Evolutionary conservation across 163 green algal genomes (phyloP), one percentile per base, ranked within the genome.

Genomic region (Chlorella variabilis): DNA sequence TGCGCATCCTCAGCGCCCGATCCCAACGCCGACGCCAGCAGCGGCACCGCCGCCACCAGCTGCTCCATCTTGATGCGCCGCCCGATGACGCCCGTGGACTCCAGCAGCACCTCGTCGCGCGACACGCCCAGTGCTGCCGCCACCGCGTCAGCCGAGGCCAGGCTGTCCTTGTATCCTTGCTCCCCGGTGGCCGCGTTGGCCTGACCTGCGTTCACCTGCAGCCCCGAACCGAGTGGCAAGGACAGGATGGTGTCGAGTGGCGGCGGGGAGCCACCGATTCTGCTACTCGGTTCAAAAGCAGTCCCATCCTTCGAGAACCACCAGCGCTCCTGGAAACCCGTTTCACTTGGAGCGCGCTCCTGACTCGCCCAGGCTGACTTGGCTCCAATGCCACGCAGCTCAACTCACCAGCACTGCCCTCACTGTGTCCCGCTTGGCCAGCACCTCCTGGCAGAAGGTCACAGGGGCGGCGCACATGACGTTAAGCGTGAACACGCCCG

Each of bases 391-490:
- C 45, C 45, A 15, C 45, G 45, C 65, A 39, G 31, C 85, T 87
- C 65, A 39, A 23, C 85, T 87, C 42, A 83, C 61, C 51, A 91
- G 49, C 58, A 97, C 92, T n/a, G 90, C 96, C 29, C 90, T 84
- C 11, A 92, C 87, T 8, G 81, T 92, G 51, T 91, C 83, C 74
- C 88, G 92, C 65, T 84, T 78, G 2, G 70, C 88, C 56, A 99
- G 90, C 58, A 97, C 88, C 58, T 97, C 87, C 81, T 96, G 95
- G 92, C 94, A 98, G 88, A 96, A 98, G 21, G 89, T 87, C 33
- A 99, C 96, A 1, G 97, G 97, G 20, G 97, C 97, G 4, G 97
- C 97, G 75, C 92, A 96, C 93, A 99, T 96, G n/a, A 98, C 91
- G 85, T 99, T 99, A 27, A 86, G 82, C 20, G 96, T 99, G 93